phyloP scores from a whole-genome alignment of 192 early-diverging fungal genomes.

The Bifiguratus adelaidae region DNA sequence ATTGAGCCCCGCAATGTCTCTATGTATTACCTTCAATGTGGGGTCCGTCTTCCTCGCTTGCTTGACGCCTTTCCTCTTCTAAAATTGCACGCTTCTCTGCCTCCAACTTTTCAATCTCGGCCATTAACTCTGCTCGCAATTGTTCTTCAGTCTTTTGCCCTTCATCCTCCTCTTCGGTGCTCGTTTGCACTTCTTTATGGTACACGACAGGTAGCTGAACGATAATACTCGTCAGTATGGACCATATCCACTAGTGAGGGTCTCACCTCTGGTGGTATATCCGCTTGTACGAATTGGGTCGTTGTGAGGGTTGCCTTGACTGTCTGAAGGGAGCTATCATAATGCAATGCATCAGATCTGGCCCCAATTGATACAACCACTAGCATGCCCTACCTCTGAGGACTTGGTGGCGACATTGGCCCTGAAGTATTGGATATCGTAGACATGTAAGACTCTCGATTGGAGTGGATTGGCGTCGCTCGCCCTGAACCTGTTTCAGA shows the following conservation, averaged over 20 bases:
- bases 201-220: slow-evolving; percentile 72
- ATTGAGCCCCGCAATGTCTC: background rate
- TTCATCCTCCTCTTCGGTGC: slow-evolving; percentile 38
- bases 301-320: slow-evolving; percentile 34
- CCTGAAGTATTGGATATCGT: background rate
- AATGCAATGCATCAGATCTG: background rate
- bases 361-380: background rate
- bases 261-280: slow-evolving; percentile 72
- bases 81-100: slow-evolving; percentile 24
- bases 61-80: slow-evolving; percentile 35
- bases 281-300: slow-evolving; percentile 71
- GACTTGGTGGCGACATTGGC: background rate
- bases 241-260: background rate
- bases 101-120: slow-evolving; percentile 50
- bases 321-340: background rate
- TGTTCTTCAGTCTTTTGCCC: slow-evolving; percentile 36
- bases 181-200: slow-evolving; percentile 80
- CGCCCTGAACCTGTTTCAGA: slow-evolving; percentile 29
- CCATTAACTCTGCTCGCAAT: slow-evolving; percentile 43
- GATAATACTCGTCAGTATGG: background rate
- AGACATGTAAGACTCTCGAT: background rate
- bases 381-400: background rate
- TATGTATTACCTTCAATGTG: slow-evolving; percentile 25
- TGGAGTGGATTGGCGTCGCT: slow-evolving; percentile 19
- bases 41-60: slow-evolving; percentile 18